phyloP scores from a whole-genome alignment of 1,139 yeast genomes.

The Protomyces inundatus region DNA sequence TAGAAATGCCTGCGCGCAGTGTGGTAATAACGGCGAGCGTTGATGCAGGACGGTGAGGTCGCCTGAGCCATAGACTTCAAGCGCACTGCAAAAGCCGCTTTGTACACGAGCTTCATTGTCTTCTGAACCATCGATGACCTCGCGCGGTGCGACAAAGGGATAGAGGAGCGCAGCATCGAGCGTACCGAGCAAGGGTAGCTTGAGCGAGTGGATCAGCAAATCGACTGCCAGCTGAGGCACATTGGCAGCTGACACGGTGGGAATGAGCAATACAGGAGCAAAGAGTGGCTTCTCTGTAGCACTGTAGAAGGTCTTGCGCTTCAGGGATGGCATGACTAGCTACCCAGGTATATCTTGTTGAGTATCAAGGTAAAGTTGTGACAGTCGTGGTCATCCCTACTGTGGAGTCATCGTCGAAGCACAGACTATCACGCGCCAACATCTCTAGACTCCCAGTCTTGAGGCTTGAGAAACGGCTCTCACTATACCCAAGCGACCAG shows the following conservation, averaged over 20 bases:
- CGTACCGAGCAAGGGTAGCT: constrained; percentile 49
- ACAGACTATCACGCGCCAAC: too few relatives aligned
- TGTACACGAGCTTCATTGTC: neutral
- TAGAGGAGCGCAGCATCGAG: constrained; percentile 60
- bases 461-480: too few relatives aligned
- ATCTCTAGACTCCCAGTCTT: too few relatives aligned
- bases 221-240: constrained; percentile 82
- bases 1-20: constrained; percentile 51
- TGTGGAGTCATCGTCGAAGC: too few relatives aligned
- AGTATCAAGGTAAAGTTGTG: too few relatives aligned
- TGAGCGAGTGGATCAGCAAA: constrained; percentile 59
- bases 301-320: neutral
- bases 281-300: neutral
- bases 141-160: constrained; percentile 76
- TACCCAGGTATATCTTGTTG: too few relatives aligned
- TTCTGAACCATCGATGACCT: constrained; percentile 5
- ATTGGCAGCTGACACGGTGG: constrained; percentile 81
- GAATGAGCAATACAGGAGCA: constrained; percentile 45
- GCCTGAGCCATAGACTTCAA: constrained; percentile 39
- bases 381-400: too few relatives aligned
- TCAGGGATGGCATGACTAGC: too few relatives aligned
- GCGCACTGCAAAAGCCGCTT: constrained; percentile 27
- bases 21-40: constrained; percentile 76
- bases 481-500: too few relatives aligned
- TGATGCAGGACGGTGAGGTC: constrained; percentile 62